Conservation (phyloP, 225 moss, liverwort and hornwort genomes). For the Physcomitrellopsis africana region DNA sequence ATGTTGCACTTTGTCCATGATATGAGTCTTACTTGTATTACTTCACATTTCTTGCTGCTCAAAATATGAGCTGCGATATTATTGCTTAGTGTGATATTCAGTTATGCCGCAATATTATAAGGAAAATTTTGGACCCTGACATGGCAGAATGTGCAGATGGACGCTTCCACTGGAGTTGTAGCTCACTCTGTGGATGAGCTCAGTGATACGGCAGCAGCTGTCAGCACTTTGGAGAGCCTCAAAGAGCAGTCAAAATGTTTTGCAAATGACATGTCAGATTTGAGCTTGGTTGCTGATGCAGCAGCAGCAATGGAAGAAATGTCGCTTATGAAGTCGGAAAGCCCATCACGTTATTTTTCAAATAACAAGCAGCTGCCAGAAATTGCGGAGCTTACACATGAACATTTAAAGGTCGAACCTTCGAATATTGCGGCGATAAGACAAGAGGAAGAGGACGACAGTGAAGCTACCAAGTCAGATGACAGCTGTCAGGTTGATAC, state of each 20-base stretch:
- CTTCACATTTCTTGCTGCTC: not conserved
- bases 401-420: slow-evolving; percentile 32
- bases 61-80: not conserved
- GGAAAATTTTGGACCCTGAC: not conserved
- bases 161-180: slow-evolving; percentile 32
- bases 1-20: not conserved
- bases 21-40: too few species aligned
- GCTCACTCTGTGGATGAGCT: slow-evolving; percentile 39
- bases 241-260: slow-evolving; percentile 44
- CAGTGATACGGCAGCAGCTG: slow-evolving; percentile 50
- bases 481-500: slow-evolving; percentile 38
- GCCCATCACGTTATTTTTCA: slow-evolving; percentile 27
- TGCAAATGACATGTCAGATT: slow-evolving; percentile 43
- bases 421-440: not conserved
- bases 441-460: slow-evolving; percentile 52
- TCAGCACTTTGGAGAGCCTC: slow-evolving; percentile 52
- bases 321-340: slow-evolving; percentile 32
- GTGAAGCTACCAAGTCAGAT: slow-evolving; percentile 61
- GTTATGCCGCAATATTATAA: not conserved
- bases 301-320: slow-evolving; percentile 56
- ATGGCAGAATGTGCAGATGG: slow-evolving; percentile 29
- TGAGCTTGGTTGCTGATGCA: slow-evolving; percentile 60
- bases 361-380: slow-evolving; percentile 26
- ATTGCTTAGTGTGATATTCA: not conserved
- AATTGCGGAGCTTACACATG: slow-evolving; percentile 40